These are phyloP conservation scores for Aegilops tauschii DNA, from an alignment of 176 grass and related monocot genomes.

Conservation along the genomic window DNA sequence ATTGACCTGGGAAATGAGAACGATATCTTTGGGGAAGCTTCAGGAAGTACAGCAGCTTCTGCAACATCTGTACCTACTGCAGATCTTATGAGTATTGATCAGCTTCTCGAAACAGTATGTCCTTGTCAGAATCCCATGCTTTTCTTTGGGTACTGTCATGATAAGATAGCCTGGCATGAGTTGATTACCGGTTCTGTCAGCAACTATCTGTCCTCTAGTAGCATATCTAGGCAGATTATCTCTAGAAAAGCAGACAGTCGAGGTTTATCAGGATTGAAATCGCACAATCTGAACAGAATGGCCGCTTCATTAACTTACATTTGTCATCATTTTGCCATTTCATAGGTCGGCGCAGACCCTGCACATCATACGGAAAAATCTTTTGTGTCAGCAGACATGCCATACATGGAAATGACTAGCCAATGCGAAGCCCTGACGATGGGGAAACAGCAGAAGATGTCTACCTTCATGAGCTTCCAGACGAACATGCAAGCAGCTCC, in stretches of 20 bases:
- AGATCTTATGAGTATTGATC: constrained; percentile 78
- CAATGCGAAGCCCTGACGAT: constrained; percentile 80
- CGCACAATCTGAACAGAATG: background rate
- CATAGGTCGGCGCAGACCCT: constrained; percentile 47
- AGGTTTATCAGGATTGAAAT: background rate
- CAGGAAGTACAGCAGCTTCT: constrained; percentile 50
- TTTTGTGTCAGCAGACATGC: constrained; percentile 48
- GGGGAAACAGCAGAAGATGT: constrained; percentile 92
- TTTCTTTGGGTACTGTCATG: constrained; percentile 20
- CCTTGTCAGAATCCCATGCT: background rate
- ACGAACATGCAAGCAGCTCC: constrained; percentile 19
- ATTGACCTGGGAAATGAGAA: constrained; percentile 54
- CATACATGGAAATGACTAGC: constrained; percentile 72
- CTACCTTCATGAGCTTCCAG: constrained; percentile 65
- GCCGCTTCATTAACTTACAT: background rate
- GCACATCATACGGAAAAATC: constrained; percentile 31
- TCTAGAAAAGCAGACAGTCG: background rate
- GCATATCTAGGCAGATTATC: background rate
- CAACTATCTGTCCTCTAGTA: background rate
- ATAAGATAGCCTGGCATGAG: constrained; percentile 11
- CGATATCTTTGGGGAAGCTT: constrained; percentile 77
- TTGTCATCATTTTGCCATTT: constrained; percentile 8
- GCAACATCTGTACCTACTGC: constrained; percentile 37
- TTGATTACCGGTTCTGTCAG: constrained; percentile 3
- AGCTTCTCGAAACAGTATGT: constrained; percentile 91